Evolutionary conservation across 305 asterid genomes (phyloP).

Genomic region (Rubia balearica): DNA sequence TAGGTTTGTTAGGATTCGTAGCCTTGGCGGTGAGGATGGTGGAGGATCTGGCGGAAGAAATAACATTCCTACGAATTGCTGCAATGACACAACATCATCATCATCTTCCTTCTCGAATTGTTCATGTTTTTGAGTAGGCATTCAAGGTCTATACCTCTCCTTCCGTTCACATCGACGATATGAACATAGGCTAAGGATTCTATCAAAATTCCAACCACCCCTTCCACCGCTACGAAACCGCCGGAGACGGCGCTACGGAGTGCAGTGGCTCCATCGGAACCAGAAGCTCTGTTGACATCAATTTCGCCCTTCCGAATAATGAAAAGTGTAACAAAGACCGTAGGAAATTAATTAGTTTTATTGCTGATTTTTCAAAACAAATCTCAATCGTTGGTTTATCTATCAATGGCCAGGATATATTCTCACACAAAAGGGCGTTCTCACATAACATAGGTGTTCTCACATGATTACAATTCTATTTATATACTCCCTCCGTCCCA

Average conservation of each 20-base stretch:
- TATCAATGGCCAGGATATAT: no score
- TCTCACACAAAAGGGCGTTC: no score
- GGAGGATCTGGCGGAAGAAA: no score
- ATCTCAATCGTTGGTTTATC: no score
- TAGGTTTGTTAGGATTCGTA: no score
- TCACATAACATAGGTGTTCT: no score
- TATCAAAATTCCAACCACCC: constrained; percentile 30
- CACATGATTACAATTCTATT: no score
- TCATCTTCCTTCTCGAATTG: constrained; percentile 22
- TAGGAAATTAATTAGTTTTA: no score
- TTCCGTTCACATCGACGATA: constrained; percentile 28
- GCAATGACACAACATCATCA: constrained; percentile 14
- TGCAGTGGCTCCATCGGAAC: constrained; percentile 36
- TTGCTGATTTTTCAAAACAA: no score
- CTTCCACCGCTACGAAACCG: constrained; percentile 20
- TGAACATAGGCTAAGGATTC: constrained; percentile 34
- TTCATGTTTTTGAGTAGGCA: not conserved
- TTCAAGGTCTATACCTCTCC: constrained; percentile 26
- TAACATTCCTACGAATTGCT: no score
- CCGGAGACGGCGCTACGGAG: constrained; percentile 38
- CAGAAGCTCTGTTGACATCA: constrained; percentile 31
- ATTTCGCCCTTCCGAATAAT: constrained; percentile 24
- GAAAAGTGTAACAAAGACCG: not conserved
- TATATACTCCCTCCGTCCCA: no score
- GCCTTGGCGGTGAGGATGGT: no score